phyloP scores from a whole-genome alignment of 345 rosid genomes.

The Hibiscus tridactylites region DNA sequence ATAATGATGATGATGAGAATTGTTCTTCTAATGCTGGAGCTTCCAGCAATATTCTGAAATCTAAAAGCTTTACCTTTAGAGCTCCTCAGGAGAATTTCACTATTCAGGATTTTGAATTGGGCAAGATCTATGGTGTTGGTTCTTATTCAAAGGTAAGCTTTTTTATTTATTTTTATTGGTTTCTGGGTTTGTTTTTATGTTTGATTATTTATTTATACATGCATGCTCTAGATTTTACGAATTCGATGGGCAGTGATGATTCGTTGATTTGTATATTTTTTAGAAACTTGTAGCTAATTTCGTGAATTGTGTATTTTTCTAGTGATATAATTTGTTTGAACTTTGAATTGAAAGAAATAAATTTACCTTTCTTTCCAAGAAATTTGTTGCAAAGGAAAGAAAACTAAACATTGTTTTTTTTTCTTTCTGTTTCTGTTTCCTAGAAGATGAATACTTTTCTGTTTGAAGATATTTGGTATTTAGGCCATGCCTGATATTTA shows the following conservation, averaged over 20 bases:
- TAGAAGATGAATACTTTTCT: no score
- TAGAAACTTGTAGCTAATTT: not conserved
- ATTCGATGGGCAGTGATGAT: not conserved
- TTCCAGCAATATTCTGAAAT: slow-evolving; percentile 26
- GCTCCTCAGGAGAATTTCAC: slow-evolving; percentile 98
- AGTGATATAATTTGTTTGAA: not conserved
- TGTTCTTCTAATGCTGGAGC: not conserved
- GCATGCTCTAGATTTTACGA: not conserved
- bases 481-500: not conserved
- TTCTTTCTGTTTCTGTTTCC: no score
- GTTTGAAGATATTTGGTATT: not conserved
- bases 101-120: slow-evolving; percentile 83
- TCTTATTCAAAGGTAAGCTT: slow-evolving; percentile 81
- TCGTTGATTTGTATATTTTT: not conserved
- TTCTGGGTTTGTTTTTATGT: not conserved
- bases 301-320: not conserved
- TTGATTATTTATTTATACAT: not conserved
- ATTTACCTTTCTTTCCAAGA: not conserved
- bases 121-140: slow-evolving; percentile 99
- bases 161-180: not conserved
- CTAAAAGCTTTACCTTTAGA: slow-evolving; percentile 88
- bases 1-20: slow-evolving; percentile 7
- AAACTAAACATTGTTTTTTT: not conserved
- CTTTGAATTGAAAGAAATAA: not conserved
- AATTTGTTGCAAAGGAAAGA: not conserved